phyloP scores from a whole-genome alignment of 106 monocot species.

The Hemerocallis citrina region DNA sequence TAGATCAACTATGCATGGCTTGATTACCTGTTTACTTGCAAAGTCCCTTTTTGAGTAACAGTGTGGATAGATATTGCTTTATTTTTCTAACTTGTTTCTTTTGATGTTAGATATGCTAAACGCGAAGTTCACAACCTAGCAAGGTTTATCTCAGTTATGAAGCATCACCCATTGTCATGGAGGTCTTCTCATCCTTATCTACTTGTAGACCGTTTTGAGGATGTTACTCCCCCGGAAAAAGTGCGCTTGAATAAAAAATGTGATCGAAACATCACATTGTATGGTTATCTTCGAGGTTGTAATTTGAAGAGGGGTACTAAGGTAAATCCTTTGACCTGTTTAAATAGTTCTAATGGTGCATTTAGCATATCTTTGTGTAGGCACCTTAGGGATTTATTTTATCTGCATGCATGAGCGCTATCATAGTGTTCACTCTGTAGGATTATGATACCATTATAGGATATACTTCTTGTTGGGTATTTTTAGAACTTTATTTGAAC shows the following conservation, averaged over 20 bases:
- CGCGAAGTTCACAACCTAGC: constrained; percentile 94
- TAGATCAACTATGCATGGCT: not conserved
- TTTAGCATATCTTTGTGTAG: too few species aligned
- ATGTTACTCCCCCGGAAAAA: constrained; percentile 76
- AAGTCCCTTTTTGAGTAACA: not conserved
- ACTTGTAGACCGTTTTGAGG: constrained; percentile 89
- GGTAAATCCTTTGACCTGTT: constrained; percentile 27
- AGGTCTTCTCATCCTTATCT: constrained; percentile 85
- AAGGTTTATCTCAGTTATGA: constrained; percentile 94
- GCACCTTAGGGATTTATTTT: too few species aligned
- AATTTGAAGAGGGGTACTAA: constrained; percentile 85
- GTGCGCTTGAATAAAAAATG: constrained; percentile 69
- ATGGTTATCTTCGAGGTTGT: constrained; percentile 97
- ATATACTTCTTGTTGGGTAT: too few species aligned
- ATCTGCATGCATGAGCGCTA: too few species aligned
- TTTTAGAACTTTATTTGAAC: too few species aligned
- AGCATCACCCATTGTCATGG: constrained; percentile 77
- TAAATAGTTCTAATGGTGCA: too few species aligned
- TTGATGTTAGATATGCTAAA: constrained; percentile 59
- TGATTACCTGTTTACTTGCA: not conserved
- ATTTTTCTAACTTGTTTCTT: not conserved
- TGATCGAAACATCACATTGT: constrained; percentile 86
- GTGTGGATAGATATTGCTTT: not conserved
- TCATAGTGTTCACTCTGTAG: too few species aligned
- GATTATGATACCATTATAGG: too few species aligned